Evolutionary conservation across 2,329 filamentous ascomycete genomes (phyloP), one percentile per base, ranked within the genome.

Genomic region (Neobulgaria alba): DNA sequence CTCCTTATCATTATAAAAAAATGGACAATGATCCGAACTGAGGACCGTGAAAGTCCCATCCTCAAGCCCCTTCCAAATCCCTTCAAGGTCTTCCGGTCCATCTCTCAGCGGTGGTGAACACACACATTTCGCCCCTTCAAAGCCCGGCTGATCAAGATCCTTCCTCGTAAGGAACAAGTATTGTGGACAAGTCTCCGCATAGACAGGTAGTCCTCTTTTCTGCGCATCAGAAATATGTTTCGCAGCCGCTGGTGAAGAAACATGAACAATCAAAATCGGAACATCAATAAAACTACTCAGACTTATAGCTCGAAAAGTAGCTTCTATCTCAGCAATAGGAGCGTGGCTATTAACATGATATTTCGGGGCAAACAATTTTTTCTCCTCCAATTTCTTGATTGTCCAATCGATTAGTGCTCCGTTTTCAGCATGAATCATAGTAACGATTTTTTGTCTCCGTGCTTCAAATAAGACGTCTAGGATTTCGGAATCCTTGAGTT

Each of bases 391-490:
- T 38, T 71, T 68, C 29, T 65, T 63, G 1, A 70, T 74, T 45
- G 74, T 67, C 70, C 68, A 73, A 37, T 70, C 63, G 26, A 75
- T 67, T 14, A 73, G 64, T 39, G 72, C 67, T 17, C 68, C 67
- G 45, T 75, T 74, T 49, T 74, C 71, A 1, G 71, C 69, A 46
- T 74, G 70, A 31, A 75, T 66, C 66, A 74, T 74, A 15, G 72
- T 76, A 9, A 70, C 63, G 35, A 75, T 71, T 16, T 61, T 55
- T 39, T 66, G 64, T 57, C 57, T 63, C 39, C 49, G 62, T 43
- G 56, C 63, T 51, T 65, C 59, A 41, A 67, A 61, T 7, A 70
- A 49, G 8, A 69, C 62, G 41, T 65, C 59, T 10, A 70, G 54
- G 32, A 68, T 60, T 40, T 67, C 54, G 3, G 57, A 52, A 44